phyloP scores from a whole-genome alignment of 805 yeast species.

The Zygoascus flipseniorum region DNA sequence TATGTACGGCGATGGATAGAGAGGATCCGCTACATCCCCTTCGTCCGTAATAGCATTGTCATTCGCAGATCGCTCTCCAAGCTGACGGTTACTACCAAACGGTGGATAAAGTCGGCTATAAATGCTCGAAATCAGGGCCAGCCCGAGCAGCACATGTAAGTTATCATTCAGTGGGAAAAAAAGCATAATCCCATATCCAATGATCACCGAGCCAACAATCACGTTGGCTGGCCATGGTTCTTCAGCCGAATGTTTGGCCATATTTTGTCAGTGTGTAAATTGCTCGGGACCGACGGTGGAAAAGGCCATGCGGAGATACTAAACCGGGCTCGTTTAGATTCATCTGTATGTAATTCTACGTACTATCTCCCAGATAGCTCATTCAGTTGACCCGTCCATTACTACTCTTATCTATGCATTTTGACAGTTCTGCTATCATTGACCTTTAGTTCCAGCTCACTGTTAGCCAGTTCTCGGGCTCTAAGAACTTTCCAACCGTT shows the following conservation, averaged over 20 bases:
- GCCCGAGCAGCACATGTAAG: constrained; percentile 1
- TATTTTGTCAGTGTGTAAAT: neutral
- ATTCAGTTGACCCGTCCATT: neutral
- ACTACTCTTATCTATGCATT: neutral
- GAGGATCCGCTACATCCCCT: neutral
- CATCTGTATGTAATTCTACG: neutral
- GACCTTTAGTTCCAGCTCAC: neutral
- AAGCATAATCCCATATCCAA: neutral
- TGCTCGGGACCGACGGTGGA: neutral
- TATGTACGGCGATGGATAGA: neutral
- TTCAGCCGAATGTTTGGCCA: constrained; percentile 1
- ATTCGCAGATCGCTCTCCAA: constrained; percentile 1
- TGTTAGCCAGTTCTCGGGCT: neutral
- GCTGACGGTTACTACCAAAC: neutral
- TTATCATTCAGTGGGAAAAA: constrained; percentile 2
- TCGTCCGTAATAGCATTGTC: neutral
- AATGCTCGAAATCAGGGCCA: constrained; percentile 6
- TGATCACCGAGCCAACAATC: constrained; percentile 3
- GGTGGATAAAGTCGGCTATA: constrained; percentile 7
- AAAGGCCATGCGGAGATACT: neutral
- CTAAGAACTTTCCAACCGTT: constrained; percentile 1
- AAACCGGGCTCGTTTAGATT: neutral
- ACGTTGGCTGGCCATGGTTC: constrained; percentile 6
- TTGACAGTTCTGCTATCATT: neutral
- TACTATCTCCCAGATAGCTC: neutral